Evolutionary conservation across 345 rosid genomes (phyloP), one percentile per base, ranked within the genome.

Genomic region (Lepidium aucheri): DNA sequence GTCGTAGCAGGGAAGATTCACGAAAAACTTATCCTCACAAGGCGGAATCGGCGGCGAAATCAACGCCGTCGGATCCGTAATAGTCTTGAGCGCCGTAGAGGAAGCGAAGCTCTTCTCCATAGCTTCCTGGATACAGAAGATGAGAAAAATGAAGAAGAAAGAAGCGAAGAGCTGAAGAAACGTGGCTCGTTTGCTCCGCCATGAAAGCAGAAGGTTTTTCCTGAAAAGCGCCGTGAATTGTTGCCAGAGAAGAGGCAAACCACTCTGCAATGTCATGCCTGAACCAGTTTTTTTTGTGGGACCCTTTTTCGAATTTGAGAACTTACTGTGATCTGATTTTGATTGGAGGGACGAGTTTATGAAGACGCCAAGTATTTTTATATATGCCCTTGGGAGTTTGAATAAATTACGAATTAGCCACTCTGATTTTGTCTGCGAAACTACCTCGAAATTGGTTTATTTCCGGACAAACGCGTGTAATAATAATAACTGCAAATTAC

Each of bases 101-200:
- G 63, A 15, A 1, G 79, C 42, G 41, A 47, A 64, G 14, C 76
- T 74, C 52, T 91, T 74, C 30, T 78, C 50, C 22, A 65, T 63
- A 22, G 96, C 85, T 64, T 70, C 77, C 42, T 89, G 76, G 68
- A 93, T 87, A 41, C 85, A 77, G 82, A 83, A 90, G 66, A 93
- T 81, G 67, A 93, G 86, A 64, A 93, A 76, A 63, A 93, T 82
- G 86, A 93, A 93, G 84, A 93, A 82, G 36, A 93, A 49, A 22
- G 98, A 90, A 38, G 98, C 77, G 79, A 93, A 90, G 26, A 93
- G 90, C 73, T 93, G 97, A 26, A 93, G 76, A 34, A 86, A 79
- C 22, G 91, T 79, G 1, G 97, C 90, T 44, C 83, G 70, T 78
- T 86, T 90, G 94, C 78, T 84, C 70, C 95, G 72, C 97, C 96